Evolutionary conservation across 2,329 filamentous ascomycete species (phyloP), one percentile per base, ranked within the genome.

Genomic region (Albifimbria verrucaria): DNA sequence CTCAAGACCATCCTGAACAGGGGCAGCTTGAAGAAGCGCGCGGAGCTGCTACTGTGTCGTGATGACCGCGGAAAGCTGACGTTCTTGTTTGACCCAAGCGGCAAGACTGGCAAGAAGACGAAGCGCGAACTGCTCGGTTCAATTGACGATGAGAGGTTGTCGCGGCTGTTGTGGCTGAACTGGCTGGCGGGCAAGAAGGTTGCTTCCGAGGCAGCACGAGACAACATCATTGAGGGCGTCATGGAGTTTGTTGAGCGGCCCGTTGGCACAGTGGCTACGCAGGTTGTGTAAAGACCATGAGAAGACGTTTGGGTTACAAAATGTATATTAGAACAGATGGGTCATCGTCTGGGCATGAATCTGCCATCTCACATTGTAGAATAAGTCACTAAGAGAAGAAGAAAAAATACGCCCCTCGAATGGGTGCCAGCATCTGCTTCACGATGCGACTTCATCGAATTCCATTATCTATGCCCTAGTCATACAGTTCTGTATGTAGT

Each of bases 181-280:
- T 99, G 96, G 71, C 76, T 99, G 26, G 90, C 85, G 4, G 94
- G 94, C 0, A 88, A 84, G 68, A 91, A 86, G 63, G 92, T 97
- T 10, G 92, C 92, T 25, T 95, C 90, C 57, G 91, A 96, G 69
- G 78, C 81, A 3, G 90, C 92, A 17, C 81, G 93, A 60, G 79
- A 85, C 71, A 95, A 82, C 61, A 88, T 99, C 49, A 88, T 96
- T 3, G 85, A 95, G 47, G 94, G 94, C 0, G 82, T 96, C 55
- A 87, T 97, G 78, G 87, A 87, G 60, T 89, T 97, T 72, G 91
- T 94, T 1, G 89, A 92, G 71, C 76, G 93, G 58, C 94, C 94
- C 0, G 83, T 96, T 17, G 93, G 92, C 1, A 96, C 90, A 0
- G 87, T 96, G 1, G 89, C 90, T 48, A 82, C 90, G 32, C 90